phyloP scores from a whole-genome alignment of 2,329 filamentous ascomycete genomes.

The Metarhizium rileyi region DNA sequence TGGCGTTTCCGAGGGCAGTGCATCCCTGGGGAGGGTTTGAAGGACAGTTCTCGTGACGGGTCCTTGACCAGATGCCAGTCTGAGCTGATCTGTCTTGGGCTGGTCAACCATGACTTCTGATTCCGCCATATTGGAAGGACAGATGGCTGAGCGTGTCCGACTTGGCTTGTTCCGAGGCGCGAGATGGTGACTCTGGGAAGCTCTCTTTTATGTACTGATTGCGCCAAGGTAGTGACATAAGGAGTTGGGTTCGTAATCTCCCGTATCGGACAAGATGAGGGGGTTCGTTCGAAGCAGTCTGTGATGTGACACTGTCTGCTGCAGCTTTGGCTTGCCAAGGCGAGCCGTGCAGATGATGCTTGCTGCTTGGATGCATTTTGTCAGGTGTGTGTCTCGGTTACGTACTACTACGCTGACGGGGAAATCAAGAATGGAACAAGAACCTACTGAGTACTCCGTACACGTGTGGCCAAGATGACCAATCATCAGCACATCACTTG shows the following conservation, averaged over 20 bases:
- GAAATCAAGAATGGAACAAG: too few species aligned
- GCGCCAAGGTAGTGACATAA: not conserved
- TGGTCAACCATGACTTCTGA: not conserved
- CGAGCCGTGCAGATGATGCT: too few species aligned
- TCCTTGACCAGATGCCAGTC: conserved; percentile 27
- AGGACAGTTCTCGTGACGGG: conserved; percentile 26
- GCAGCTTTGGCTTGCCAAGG: too few species aligned
- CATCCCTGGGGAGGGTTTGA: conserved; percentile 25
- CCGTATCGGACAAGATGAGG: not conserved
- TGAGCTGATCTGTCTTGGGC: conserved; percentile 13
- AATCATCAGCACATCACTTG: not conserved
- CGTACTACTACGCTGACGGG: too few species aligned
- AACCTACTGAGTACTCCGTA: too few species aligned
- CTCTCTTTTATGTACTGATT: not conserved
- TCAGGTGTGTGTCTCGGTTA: too few species aligned
- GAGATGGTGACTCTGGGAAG: not conserved
- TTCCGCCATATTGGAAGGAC: not conserved
- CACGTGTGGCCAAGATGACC: not conserved
- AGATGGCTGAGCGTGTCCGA: not conserved
- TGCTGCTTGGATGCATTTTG: too few species aligned
- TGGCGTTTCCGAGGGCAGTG: conserved; percentile 36
- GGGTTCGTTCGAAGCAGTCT: not conserved
- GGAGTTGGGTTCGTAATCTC: not conserved
- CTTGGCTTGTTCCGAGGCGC: not conserved
- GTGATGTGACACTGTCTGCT: too few species aligned